Evolutionary conservation across 495 filamentous ascomycete species (phyloP), one percentile per base, ranked within the genome.

Genomic region (Gamarada debralockiae): DNA sequence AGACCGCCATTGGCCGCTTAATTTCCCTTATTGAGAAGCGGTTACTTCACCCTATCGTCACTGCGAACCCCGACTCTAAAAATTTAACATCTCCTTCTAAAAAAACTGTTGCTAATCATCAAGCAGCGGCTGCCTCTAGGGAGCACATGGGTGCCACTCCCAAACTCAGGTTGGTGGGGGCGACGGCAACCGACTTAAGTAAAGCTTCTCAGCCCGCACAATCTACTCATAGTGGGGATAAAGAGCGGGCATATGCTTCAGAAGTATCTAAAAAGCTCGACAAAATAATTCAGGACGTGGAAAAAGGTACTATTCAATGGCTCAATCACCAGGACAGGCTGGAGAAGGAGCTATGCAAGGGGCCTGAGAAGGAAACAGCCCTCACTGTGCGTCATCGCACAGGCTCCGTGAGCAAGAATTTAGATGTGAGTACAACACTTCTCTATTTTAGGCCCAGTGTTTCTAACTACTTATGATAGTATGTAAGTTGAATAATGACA

Each of bases 31-130:
- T 53, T 18, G 39, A 34, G 20, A 34, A 33, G 12, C 23, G 39
- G 27, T 18, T 53, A 18, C 50, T 53, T 20, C n/a, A n/a, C n/a
- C n/a, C n/a, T n/a, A 18, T 44, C 14, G 50, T 53, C 41, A 45
- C 4, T 12, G 42, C 42, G n/a, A 45, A 27, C 25, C 42, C 42
- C n/a, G 41, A 45, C 22, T 29, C 42, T 14, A 44, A 44, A 3
- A 22, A 45, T 45, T 17, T 7, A 25, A 2, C 3, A 13, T 17
- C 42, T 13, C 15, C 41, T 3, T 24, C 22, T 13, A 18, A 45
- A 3, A 45, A 25, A 13, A 2, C 17, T n/a, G 42, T 14, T 1
- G 42, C 4, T 27, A n/a, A 27, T 3, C 15, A 27, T 27, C 42
- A 27, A 45, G 42, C 42, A 13, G 25, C n/a, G 3, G 42, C 9